Evolutionary conservation across 345 rosid genomes (phyloP), one percentile per base, ranked within the genome.

Genomic region (Schrenkiella parvula): DNA sequence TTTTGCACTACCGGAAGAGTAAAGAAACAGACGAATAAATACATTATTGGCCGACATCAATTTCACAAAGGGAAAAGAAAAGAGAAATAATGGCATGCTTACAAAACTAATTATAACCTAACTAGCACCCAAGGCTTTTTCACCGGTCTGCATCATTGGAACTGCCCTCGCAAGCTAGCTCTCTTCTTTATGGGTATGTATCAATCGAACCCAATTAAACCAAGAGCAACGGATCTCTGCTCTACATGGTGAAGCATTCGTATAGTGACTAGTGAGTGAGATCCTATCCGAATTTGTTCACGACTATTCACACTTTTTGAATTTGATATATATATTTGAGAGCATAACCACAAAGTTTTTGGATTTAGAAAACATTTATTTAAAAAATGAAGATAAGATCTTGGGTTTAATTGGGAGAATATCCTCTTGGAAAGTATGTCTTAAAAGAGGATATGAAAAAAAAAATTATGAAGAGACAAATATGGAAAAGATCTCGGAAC

Each of bases 11-110:
- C 32, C 25, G 28, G 61, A 56, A 44, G 64, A 68, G 72, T 61
- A 69, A 73, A 61, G 66, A 66, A 73, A 66, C 53, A 74, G 13
- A 66, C 29, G 47, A 48, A 37, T 37, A 38, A 10, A 37, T 47
- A 53, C 60, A 74, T 39, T 14, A 38, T 15, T 74, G 43, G 72
- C 78, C 78, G 78, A 74, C 78, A 74, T 14, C 0, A 54, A 4
- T 25, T 34, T 64, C 26, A 55, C 58, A 12, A 43, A 37, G 18
- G n/a, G 23, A 19, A 47, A 19, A 46, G 9, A 54, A 54, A 29
- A 64, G 35, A 21, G 19, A 41, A 43, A 73, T 44, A 47, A 56
- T 73, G 39, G 71, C 50, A 55, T 73, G 71, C 59, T 47, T 35
- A 56, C n/a, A n/a, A n/a, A 14, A 29, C 38, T 35, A 53, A n/a